Evolutionary conservation across 192 early-diverging fungal species (phyloP).

Genomic region (Rhizoclosmatium sp.): DNA sequence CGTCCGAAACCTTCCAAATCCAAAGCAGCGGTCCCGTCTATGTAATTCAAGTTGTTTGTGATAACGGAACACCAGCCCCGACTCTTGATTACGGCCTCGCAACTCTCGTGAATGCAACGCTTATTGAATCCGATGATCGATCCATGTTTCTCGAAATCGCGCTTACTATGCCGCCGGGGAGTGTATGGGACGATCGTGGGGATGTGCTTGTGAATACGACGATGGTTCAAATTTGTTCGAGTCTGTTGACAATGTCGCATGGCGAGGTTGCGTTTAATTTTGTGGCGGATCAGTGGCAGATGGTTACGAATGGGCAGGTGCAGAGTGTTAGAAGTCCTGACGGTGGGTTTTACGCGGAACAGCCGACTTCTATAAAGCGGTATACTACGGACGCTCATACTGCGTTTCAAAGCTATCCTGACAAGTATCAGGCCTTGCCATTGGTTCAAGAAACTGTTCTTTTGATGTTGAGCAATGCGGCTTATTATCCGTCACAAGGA

Average conservation of each 20-base stretch:
- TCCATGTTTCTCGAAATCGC: not conserved
- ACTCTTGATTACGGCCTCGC: not conserved
- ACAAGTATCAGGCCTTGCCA: slow-evolving; percentile 14
- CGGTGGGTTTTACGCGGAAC: not conserved
- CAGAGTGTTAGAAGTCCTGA: not conserved
- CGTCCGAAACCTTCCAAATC: slow-evolving; percentile 21
- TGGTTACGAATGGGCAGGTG: slow-evolving; percentile 17
- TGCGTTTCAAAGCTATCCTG: not conserved
- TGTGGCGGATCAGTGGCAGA: slow-evolving; percentile 28
- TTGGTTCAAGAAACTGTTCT: slow-evolving; percentile 2
- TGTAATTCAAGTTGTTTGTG: slow-evolving; percentile 26
- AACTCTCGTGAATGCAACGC: not conserved
- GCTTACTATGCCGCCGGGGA: not conserved
- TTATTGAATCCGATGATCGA: not conserved
- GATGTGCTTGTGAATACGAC: not conserved
- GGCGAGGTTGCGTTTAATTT: slow-evolving; percentile 20
- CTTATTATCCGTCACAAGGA: slow-evolving; percentile 20
- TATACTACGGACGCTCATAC: slow-evolving; percentile 15
- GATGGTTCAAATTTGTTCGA: slow-evolving; percentile 1
- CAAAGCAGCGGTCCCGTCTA: slow-evolving; percentile 12
- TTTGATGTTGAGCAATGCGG: not conserved
- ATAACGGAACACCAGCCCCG: slow-evolving; percentile 3
- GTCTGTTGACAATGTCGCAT: not conserved
- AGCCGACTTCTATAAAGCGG: not conserved
- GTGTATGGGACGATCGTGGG: not conserved